phyloP scores from a whole-genome alignment of 495 filamentous ascomycete species.

The Pyronema omphalodes region DNA sequence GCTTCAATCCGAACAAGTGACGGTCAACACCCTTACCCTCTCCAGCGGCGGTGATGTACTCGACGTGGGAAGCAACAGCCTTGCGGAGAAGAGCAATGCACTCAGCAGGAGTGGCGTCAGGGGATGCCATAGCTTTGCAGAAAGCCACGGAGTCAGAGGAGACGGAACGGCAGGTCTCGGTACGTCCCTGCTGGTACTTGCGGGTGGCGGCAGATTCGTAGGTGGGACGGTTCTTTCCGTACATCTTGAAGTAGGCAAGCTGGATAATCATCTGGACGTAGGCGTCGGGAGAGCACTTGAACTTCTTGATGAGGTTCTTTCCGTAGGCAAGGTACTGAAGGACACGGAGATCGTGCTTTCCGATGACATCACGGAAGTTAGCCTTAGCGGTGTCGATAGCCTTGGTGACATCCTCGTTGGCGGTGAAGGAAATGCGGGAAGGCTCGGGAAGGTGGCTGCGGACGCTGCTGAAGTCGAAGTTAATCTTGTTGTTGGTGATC shows the following conservation, averaged over 20 bases:
- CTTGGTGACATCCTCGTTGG: conserved; percentile 49
- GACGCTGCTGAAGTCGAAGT: conserved; percentile 53
- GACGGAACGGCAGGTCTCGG: conserved; percentile 85
- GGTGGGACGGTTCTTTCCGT: conserved; percentile 90
- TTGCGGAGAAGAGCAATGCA: conserved; percentile 58
- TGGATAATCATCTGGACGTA: conserved; percentile 99
- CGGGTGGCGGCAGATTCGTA: conserved; percentile 94
- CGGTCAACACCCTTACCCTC: conserved; percentile 91
- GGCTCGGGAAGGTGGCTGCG: conserved; percentile 79
- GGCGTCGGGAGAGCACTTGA: conserved; percentile 94
- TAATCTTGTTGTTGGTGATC: conserved; percentile 81
- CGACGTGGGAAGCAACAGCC: conserved; percentile 62
- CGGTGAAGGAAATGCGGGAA: conserved; percentile 50
- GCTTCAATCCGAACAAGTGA: conserved; percentile 93
- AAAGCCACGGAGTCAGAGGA: conserved; percentile 85
- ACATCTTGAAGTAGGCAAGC: conserved; percentile 97
- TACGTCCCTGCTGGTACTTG: conserved; percentile 88
- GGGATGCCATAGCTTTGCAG: conserved; percentile 57
- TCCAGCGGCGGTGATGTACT: conserved; percentile 73
- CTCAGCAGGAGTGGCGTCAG: conserved; percentile 26
- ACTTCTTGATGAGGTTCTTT: conserved; percentile 98
- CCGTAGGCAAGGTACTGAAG: conserved; percentile 95
- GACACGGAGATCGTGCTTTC: conserved; percentile 74
- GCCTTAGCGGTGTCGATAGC: conserved; percentile 58
- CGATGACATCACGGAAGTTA: conserved; percentile 65